These are phyloP conservation scores for Microstegium vimineum DNA, from an alignment of 176 grass and related monocot species.

Conservation along the genomic window DNA sequence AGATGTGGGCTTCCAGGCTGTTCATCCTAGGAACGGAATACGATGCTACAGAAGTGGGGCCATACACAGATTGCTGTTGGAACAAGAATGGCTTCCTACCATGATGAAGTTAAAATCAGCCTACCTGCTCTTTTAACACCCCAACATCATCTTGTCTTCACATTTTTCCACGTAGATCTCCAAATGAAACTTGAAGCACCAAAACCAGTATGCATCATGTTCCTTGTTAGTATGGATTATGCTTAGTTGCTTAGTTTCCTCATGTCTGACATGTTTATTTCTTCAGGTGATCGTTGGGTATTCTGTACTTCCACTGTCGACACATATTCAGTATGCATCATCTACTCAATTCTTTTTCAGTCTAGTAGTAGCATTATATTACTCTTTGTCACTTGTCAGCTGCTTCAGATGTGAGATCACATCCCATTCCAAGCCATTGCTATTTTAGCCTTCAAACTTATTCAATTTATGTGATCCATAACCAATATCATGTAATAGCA, in stretches of 20 bases:
- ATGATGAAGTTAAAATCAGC: constrained; percentile 97
- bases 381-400: neutral
- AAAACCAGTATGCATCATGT: constrained; percentile 67
- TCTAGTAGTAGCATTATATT: constrained; percentile 2
- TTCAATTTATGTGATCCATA: constrained; percentile 19
- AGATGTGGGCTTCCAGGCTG: constrained; percentile 56
- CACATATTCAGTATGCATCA: constrained; percentile 89
- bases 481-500: constrained; percentile 1
- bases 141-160: constrained; percentile 97
- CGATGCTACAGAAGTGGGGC: constrained; percentile 71
- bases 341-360: constrained; percentile 9
- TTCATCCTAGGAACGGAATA: constrained; percentile 68
- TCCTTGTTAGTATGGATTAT: constrained; percentile 25
- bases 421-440: constrained; percentile 7
- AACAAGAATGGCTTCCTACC: constrained; percentile 80
- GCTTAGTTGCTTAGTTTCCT: constrained; percentile 20
- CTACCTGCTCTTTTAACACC: constrained; percentile 85
- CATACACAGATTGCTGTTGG: constrained; percentile 90
- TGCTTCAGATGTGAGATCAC: constrained; percentile 6
- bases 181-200: constrained; percentile 96
- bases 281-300: constrained; percentile 86
- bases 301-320: constrained; percentile 82
- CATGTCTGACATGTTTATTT: constrained; percentile 30
- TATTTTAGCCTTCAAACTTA: constrained; percentile 2
- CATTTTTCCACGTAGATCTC: constrained; percentile 91